Conservation (phyloP, 352 stramenopile species). For the Globisporangium iwayamae region DNA sequence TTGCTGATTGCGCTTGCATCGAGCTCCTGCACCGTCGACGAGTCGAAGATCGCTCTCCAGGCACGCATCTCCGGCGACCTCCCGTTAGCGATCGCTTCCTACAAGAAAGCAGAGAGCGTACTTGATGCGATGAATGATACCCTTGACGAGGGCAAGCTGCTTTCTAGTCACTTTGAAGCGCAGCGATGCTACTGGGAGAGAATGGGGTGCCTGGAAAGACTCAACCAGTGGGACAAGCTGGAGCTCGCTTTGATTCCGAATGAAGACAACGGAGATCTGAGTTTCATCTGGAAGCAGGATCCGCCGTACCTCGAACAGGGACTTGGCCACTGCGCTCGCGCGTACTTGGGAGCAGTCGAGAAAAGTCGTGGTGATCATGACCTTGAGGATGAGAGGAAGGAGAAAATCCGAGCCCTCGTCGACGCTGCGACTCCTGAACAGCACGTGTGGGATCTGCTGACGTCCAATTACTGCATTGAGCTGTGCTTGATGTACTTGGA, state of each 20-base stretch:
- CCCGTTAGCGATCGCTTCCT: conserved; percentile 59
- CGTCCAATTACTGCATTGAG: conserved; percentile 50
- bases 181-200: conserved; percentile 64
- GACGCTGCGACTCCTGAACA: conserved; percentile 26
- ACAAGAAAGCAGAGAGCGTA: conserved; percentile 61
- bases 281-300: conserved; percentile 53
- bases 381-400: neutral
- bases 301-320: conserved; percentile 70
- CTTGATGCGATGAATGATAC: conserved; percentile 40
- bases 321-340: conserved; percentile 47
- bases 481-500: conserved; percentile 41
- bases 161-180: conserved; percentile 37
- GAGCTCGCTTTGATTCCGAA: conserved; percentile 33
- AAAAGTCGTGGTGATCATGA: conserved; percentile 1
- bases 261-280: conserved; percentile 14
- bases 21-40: conserved; percentile 43
- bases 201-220: conserved; percentile 50
- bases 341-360: conserved; percentile 33
- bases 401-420: conserved; percentile 20
- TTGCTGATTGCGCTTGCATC: conserved; percentile 58
- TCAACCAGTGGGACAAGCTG: conserved; percentile 73
- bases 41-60: conserved; percentile 58
- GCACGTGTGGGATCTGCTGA: conserved; percentile 33
- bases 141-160: conserved; percentile 22
- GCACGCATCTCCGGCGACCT: conserved; percentile 68